phyloP scores from a whole-genome alignment of 1,139 yeast genomes.

The Yamadazyma mexicana region DNA sequence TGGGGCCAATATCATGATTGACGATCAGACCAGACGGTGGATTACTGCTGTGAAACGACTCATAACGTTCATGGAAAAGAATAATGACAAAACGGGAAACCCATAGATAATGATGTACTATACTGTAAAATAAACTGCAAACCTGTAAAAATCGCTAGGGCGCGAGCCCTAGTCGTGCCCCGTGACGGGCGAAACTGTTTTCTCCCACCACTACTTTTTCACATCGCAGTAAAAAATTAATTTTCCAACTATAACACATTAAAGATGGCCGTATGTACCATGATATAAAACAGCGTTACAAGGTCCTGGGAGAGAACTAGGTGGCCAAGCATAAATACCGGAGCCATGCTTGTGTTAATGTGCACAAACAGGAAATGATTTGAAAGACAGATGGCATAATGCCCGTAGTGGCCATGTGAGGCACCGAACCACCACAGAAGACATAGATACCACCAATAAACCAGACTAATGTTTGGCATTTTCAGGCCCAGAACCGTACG shows the following conservation, averaged over 20 bases:
- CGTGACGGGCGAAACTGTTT: slow-evolving; percentile 11
- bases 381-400: too few species aligned
- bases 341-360: neutral
- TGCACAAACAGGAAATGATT: too few species aligned
- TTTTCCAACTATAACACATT: slow-evolving; percentile 13
- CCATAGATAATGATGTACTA: neutral
- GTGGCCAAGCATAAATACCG: neutral
- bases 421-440: too few species aligned
- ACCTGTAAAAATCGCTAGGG: slow-evolving; percentile 9
- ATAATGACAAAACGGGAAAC: neutral
- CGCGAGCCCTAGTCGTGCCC: slow-evolving; percentile 8
- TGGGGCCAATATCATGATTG: slow-evolving; percentile 74
- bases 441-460: too few species aligned
- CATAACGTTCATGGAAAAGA: slow-evolving; percentile 53
- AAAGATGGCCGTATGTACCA: slow-evolving; percentile 34
- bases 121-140: too few species aligned
- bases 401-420: too few species aligned
- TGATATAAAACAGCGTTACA: neutral
- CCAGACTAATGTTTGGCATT: too few species aligned
- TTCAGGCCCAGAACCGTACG: too few species aligned
- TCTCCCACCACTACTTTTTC: slow-evolving; percentile 1
- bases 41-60: slow-evolving; percentile 70
- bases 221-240: slow-evolving; percentile 12
- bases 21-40: slow-evolving; percentile 77
- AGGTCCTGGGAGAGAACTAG: neutral